These are phyloP conservation scores for Nicotiana noctiflora DNA, from an alignment of 257 asterid species.

Conservation along the genomic window DNA sequence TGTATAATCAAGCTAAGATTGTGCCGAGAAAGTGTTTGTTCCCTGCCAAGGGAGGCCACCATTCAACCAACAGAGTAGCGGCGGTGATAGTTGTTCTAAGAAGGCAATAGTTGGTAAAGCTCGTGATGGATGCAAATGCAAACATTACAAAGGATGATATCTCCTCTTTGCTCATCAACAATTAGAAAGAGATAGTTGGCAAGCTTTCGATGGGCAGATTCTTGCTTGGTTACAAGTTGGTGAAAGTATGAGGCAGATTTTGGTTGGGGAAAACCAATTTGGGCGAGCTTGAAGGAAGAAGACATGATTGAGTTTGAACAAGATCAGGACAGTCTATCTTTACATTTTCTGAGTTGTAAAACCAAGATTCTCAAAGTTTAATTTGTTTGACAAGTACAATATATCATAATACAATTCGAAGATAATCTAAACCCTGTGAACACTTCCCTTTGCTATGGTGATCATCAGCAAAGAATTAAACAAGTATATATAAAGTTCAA, in stretches of 20 bases:
- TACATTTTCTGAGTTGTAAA: not conserved
- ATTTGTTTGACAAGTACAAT: not conserved
- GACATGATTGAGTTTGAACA: not conserved
- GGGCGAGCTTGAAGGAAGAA: not conserved
- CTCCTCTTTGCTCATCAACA: not conserved
- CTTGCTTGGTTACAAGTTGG: not conserved
- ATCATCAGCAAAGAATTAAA: not conserved
- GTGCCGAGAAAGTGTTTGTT: too few species aligned
- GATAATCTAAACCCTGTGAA: conserved; percentile 1
- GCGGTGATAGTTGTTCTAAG: too few species aligned
- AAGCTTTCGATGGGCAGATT: not conserved
- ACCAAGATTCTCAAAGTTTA: not conserved
- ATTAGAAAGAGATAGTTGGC: not conserved
- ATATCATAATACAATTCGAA: not conserved
- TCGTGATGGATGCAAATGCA: not conserved
- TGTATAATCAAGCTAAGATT: too few species aligned
- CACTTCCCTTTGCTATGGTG: not conserved
- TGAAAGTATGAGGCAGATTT: not conserved
- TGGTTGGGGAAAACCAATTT: not conserved
- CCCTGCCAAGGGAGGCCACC: too few species aligned
- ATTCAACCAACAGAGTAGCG: too few species aligned
- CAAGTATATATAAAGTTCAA: not conserved
- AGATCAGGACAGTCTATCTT: not conserved
- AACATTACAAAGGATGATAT: not conserved
- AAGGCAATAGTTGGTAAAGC: not conserved